Base-by-base conservation (phyloP, 2,329 filamentous ascomycete species). In the Sarocladium strictum region DNA sequence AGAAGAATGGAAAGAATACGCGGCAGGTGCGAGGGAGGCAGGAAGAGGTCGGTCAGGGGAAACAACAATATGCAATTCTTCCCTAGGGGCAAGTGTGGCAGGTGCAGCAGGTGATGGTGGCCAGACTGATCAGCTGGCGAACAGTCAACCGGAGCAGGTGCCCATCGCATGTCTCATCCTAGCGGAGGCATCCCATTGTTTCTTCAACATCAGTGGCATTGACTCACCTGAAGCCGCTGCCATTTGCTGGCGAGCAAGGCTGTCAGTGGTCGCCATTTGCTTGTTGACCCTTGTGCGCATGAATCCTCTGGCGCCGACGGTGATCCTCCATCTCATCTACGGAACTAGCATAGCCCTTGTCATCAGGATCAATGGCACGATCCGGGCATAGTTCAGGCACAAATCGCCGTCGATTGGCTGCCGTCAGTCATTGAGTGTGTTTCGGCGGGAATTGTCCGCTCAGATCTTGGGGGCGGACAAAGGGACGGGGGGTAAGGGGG, bases 121-220 rank as follows among this genome's bases (percentile, higher is more conserved):
- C 24, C 14, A 23, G 3, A 10, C 27, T 47, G 23, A 29, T 47
- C 43, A 47, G 5, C 43, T 47, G 43, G 43, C 47, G 21, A 49
- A 27, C 10, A 23, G 29, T 49, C 27, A 29, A 35, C 6, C n/a
- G 12, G 26, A 51, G 29, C 47, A 51, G 27, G 7, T 51, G 47
- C 14, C 26, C 47, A 32, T 27, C 27, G 47, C 17, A 51, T 51
- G 47, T 51, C 47, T 51, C 47, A 51, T 21, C 47, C 7, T n/a
- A 23, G 47, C 17, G 26, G 47, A 51, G 47, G 27, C 29, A 51
- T 51, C 27, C 27, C 24, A 51, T 51, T 51, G 47, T 51, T 24
- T 51, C 47, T 51, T 51, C 43, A 27, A 29, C 24, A 26, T 29
- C 23, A 9, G 29, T 47, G 43, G 27, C 17, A 4, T 15, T 47